Evolutionary conservation across 305 asterid species (phyloP), one percentile per base, ranked within the genome.

Genomic region (Fraxinus albicans): DNA sequence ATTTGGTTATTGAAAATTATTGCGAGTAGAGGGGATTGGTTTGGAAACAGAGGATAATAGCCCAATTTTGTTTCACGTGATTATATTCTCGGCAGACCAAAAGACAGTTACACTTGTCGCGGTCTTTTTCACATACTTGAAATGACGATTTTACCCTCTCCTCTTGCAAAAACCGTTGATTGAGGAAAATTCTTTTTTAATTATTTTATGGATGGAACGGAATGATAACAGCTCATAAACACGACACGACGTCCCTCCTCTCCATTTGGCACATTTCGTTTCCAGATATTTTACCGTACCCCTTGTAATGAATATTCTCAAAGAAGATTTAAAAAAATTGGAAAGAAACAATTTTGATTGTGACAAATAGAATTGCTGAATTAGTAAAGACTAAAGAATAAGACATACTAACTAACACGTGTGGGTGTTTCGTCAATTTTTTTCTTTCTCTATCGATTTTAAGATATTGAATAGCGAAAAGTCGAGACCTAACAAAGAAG

Each of bases 141-240:
- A 74, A 63, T 86, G 88, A 82, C 91, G 15, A 8, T 77, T 74
- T 38, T 77, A 72, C 77, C 87, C 86, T 67, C 80, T 3, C 0
- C 9, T 15, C 29, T 8, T 4, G n/a, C 17, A 10, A 21, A 10
- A 10, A 31, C 31, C 8, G 12, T 67, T 15, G 38, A 31, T 12
- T 31, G 8, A 29, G 40, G 63, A 34, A 80, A 77, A 17, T 60
- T 8, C 36, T 31, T 67, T 79, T 27, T 1, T 53, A 27, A 73
- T 60, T 69, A 9, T 67, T 12, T 17, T 42, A 19, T 33, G 85
- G 38, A 35, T 29, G 34, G 73, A 76, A 78, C 10, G 50, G 76
- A 60, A 81, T 36, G 75, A 81, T 29, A 47, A 77, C 92, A 89
- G 82, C 86, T 91, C 86, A 88, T 42, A 60, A 82, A 81, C 80